phyloP scores from a whole-genome alignment of 2,329 filamentous ascomycete species.

The Penicillium psychrosexuale region DNA sequence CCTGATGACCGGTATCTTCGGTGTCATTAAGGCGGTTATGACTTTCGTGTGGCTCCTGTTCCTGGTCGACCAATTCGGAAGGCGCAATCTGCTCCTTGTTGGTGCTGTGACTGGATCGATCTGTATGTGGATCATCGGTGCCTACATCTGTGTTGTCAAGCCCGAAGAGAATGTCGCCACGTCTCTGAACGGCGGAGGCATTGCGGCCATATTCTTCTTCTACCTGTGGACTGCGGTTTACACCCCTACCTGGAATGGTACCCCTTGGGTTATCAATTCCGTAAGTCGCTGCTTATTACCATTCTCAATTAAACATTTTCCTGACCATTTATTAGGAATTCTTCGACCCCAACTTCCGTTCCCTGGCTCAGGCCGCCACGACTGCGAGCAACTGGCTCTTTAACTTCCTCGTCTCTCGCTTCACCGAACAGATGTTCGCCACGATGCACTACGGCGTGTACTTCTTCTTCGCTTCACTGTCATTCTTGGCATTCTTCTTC shows the following conservation, averaged over 20 bases:
- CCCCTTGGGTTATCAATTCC: conserved; percentile 71
- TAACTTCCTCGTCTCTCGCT: conserved; percentile 37
- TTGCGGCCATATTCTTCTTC: conserved; percentile 60
- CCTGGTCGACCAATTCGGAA: conserved; percentile 63
- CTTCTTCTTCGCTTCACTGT: conserved; percentile 65
- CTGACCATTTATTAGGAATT: conserved; percentile 51
- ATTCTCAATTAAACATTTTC: neutral
- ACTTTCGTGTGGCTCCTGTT: conserved; percentile 67
- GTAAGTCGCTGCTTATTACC: conserved; percentile 14
- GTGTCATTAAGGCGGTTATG: conserved; percentile 67
- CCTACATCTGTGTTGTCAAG: conserved; percentile 34
- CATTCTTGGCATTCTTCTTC: conserved; percentile 57
- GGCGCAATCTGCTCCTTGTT: conserved; percentile 61
- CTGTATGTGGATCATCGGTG: conserved; percentile 36
- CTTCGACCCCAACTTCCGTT: conserved; percentile 67
- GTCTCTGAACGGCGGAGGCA: conserved; percentile 30
- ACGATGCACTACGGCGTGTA: conserved; percentile 60
- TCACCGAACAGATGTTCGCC: conserved; percentile 43
- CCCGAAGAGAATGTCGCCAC: conserved; percentile 27
- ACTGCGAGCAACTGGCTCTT: conserved; percentile 37
- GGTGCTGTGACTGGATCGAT: conserved; percentile 58
- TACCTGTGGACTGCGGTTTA: conserved; percentile 73
- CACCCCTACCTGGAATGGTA: conserved; percentile 69
- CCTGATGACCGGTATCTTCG: conserved; percentile 71
- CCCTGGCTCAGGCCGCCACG: conserved; percentile 69